Evolutionary conservation across 179 eudicot species (phyloP).

Genomic region (Vitellaria paradoxa): DNA sequence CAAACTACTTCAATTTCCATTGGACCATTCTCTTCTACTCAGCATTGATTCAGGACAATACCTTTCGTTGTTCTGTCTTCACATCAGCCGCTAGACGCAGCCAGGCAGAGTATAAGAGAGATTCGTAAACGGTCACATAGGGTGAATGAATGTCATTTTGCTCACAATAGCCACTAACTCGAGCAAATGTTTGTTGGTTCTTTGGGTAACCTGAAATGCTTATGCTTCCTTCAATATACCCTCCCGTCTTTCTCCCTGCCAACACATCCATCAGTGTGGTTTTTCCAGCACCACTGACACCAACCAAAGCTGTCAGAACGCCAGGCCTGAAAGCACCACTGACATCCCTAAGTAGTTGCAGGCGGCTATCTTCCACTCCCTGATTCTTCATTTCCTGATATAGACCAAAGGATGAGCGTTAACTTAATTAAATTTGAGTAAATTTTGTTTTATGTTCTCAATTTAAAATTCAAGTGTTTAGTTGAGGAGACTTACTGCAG

Average conservation of each 20-base stretch:
- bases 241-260: conserved; percentile 79
- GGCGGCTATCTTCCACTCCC: conserved; percentile 55
- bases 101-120: conserved; percentile 77
- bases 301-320: conserved; percentile 72
- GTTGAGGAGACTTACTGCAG: conserved; percentile 53
- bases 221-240: conserved; percentile 63
- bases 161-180: conserved; percentile 83
- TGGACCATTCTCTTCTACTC: not conserved
- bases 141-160: conserved; percentile 85
- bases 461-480: not conserved
- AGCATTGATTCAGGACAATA: conserved; percentile 6
- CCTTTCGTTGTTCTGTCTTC: conserved; percentile 45
- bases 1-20: not conserved
- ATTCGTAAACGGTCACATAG: conserved; percentile 75
- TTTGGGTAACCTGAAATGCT: conserved; percentile 74
- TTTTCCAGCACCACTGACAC: conserved; percentile 88
- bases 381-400: conserved; percentile 64
- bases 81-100: conserved; percentile 66
- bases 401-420: not conserved
- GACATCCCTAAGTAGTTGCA: conserved; percentile 62
- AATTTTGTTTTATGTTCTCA: not conserved
- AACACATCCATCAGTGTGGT: conserved; percentile 83
- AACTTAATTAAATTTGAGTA: not conserved
- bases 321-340: conserved; percentile 89
- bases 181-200: conserved; percentile 73